Base-by-base conservation (phyloP, 2,329 filamentous ascomycete species). In the Ustulina deusta region DNA sequence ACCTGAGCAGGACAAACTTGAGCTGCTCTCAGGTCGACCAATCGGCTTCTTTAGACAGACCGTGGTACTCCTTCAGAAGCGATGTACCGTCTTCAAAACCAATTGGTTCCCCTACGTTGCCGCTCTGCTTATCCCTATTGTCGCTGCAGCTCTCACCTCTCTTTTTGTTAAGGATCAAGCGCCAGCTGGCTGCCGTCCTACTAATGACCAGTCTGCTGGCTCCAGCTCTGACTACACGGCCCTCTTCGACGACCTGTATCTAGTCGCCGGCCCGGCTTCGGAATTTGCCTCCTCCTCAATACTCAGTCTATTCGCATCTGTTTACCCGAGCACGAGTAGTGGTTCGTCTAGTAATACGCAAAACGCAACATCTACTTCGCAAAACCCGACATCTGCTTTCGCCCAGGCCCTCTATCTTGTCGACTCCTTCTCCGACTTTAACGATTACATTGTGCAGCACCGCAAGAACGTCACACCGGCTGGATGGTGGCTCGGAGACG, bases 101-200 rank as follows among this genome's bases (percentile, higher is more conserved):
- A 97, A 95, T 76, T 92, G 89, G 79, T 83, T 95, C 52, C 91
- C 93, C 0, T 94, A 94, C 65, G 76, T 90, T 7, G 89, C 89
- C 2, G 93, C 93, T 0, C 84, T 97, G 42, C 72, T 93, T 0
- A 88, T 97, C 13, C 94, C 94, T 0, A 87, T 97, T 61, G 83
- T 93, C 63, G 92, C 93, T 0, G 91, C 93, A 20, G 93, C 90
- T 0, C 81, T 97, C 17, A 92, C 94, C 0, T 92, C 91, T 3
- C 83, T 97, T 1, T 94, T 95, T 74, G 81, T 97, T 7, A 84
- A 86, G 49, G 80, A 73, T 25, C 77, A 78, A 59, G 51, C 65
- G 4, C 71, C 71, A 13, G 40, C 72, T 2, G 72, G 73, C 20
- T 78, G 77, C 49, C 74, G 65, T n/a, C 83, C 61, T 76, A 81